phyloP scores from a whole-genome alignment of 2,329 filamentous ascomycete species.

The Cyphellophora europaea region DNA sequence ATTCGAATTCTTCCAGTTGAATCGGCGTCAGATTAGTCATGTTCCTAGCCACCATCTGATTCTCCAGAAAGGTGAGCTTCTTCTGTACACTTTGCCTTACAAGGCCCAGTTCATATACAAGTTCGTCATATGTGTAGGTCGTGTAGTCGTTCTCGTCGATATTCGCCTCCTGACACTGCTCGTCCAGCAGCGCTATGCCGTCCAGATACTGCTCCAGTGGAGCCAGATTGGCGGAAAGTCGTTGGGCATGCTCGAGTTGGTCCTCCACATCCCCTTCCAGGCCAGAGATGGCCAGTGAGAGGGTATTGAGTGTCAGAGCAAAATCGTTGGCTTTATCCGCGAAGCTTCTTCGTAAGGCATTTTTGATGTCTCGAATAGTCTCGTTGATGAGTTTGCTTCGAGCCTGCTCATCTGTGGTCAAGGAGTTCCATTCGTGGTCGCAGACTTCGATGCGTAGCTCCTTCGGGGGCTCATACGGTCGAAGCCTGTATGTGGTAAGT shows the following conservation, averaged over 20 bases:
- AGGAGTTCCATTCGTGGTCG: conserved; percentile 68
- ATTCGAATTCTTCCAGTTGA: conserved; percentile 96
- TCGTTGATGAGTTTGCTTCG: conserved; percentile 94
- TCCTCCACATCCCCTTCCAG: conserved; percentile 95
- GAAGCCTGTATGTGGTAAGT: conserved; percentile 82
- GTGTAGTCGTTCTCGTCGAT: conserved; percentile 99
- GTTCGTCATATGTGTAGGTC: conserved; percentile 96
- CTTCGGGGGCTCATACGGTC: conserved; percentile 80
- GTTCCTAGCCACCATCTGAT: conserved; percentile 94
- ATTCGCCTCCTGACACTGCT: conserved; percentile 88
- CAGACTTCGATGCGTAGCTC: conserved; percentile 74
- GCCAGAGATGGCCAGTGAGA: conserved; percentile 91
- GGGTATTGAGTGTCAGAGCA: conserved; percentile 85
- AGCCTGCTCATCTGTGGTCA: conserved; percentile 77
- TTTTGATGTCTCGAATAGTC: conserved; percentile 97
- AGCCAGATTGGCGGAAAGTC: conserved; percentile 72
- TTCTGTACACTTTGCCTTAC: conserved; percentile 90
- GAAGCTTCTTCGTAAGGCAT: conserved; percentile 81
- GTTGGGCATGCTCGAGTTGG: conserved; percentile 77
- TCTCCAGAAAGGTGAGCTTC: conserved; percentile 93
- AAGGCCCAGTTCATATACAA: conserved; percentile 84
- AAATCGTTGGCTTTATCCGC: conserved; percentile 99
- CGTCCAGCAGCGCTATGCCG: conserved; percentile 75
- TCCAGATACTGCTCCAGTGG: conserved; percentile 87
- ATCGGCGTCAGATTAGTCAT: conserved; percentile 99